Conservation (phyloP, 2,329 filamentous ascomycete species). For the Diaporthe caulivora region DNA sequence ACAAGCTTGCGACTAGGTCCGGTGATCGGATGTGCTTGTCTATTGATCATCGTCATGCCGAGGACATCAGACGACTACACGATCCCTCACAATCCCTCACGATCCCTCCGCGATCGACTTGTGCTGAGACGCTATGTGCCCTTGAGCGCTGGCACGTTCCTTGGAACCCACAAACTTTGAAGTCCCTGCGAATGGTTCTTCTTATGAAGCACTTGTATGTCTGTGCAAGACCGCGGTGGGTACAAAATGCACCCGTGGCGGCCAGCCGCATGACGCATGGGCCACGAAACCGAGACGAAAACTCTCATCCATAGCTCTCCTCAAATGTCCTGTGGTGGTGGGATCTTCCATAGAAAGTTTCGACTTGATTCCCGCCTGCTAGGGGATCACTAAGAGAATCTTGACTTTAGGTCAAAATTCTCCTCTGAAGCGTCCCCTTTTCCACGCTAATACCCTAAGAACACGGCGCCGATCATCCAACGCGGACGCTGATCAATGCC, state of each 20-base stretch:
- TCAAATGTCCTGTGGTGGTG: not conserved
- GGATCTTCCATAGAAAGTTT: conserved; percentile 12
- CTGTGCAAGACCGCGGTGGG: not conserved
- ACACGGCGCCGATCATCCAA: conserved; percentile 23
- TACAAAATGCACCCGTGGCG: not conserved
- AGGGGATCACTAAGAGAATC: not conserved
- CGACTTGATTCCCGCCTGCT: conserved; percentile 7
- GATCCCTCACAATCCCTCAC: not conserved
- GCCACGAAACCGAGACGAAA: not conserved
- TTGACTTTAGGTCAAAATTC: not conserved
- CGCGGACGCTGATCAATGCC: conserved; percentile 22
- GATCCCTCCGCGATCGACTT: not conserved
- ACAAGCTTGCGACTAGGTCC: too few species aligned
- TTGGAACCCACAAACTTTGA: not conserved
- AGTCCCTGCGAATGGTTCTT: not conserved
- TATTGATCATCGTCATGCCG: too few species aligned
- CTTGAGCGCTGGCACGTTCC: not conserved
- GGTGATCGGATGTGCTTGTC: not conserved
- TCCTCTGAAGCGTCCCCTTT: not conserved
- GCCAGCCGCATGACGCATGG: not conserved
- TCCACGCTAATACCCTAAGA: not conserved
- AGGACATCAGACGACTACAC: not conserved
- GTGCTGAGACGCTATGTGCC: not conserved
- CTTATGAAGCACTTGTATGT: not conserved
- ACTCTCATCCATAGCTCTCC: not conserved